Conservation (phyloP, 2,329 filamentous ascomycete species). For the Phaeoacremonium minimum region DNA sequence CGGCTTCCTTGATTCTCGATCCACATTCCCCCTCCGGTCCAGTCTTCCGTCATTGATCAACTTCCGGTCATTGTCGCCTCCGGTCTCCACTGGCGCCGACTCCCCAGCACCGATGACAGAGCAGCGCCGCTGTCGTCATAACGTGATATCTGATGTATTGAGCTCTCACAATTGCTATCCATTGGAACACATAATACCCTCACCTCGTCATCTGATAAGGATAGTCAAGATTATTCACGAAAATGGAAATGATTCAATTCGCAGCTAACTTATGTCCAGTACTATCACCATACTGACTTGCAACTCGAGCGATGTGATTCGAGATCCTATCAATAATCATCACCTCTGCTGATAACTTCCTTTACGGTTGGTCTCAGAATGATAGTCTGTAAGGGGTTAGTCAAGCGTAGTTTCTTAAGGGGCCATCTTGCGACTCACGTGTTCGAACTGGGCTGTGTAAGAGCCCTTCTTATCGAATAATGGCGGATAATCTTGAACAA, state of each 20-base stretch:
- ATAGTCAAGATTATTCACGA: too few relatives aligned
- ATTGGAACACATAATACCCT: too few relatives aligned
- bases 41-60: not conserved
- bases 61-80: constrained; percentile 1
- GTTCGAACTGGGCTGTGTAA: constrained; percentile 91
- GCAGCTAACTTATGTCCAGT: too few relatives aligned
- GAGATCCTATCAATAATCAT: constrained; percentile 70
- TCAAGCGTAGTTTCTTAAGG: not conserved
- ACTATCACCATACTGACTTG: too few relatives aligned
- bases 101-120: too few relatives aligned
- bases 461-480: constrained; percentile 90
- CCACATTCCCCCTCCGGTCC: not conserved
- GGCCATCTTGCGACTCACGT: constrained; percentile 55
- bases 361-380: constrained; percentile 76
- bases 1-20: too few relatives aligned
- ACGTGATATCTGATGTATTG: not conserved
- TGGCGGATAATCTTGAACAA: constrained; percentile 88
- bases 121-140: too few relatives aligned
- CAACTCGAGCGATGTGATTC: too few relatives aligned
- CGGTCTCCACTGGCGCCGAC: too few relatives aligned
- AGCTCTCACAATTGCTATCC: too few relatives aligned
- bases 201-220: too few relatives aligned
- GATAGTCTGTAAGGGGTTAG: constrained; percentile 53
- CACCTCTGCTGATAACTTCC: constrained; percentile 81
- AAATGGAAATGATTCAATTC: too few relatives aligned